Evolutionary conservation across 2,329 filamentous ascomycete genomes (phyloP).

Genomic region (Microdochium trichocladiopsis): DNA sequence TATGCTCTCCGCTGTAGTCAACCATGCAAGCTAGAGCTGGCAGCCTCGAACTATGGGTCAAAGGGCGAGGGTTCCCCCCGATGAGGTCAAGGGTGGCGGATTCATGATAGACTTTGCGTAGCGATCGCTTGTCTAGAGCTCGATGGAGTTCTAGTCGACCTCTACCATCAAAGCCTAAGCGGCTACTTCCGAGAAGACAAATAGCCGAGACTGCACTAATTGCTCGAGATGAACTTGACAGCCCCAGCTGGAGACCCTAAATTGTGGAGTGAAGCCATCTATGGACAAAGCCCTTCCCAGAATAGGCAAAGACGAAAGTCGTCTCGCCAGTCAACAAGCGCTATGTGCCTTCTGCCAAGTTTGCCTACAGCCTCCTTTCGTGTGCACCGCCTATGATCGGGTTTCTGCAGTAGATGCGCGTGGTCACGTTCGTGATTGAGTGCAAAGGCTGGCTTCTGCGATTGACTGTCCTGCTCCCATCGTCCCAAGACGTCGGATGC

Average conservation of each 20-base stretch:
- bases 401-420: too few relatives aligned
- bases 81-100: background rate
- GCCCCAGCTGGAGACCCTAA: background rate
- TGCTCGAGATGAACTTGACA: background rate
- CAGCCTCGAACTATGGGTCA: background rate
- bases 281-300: too few relatives aligned
- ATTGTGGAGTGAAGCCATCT: background rate
- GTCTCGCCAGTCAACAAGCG: too few relatives aligned
- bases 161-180: background rate
- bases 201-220: background rate
- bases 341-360: too few relatives aligned
- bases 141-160: background rate
- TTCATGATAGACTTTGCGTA: background rate
- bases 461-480: too few relatives aligned
- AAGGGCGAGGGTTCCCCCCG: background rate
- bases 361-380: too few relatives aligned
- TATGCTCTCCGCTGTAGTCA: background rate
- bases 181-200: background rate
- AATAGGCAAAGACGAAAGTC: too few relatives aligned
- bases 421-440: too few relatives aligned
- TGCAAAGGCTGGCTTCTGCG: too few relatives aligned
- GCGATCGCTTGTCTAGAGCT: background rate
- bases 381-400: too few relatives aligned
- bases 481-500: too few relatives aligned
- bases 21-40: background rate